Evolutionary conservation across 768 basidiomycete species (phyloP).

Genomic region (Pulveroboletus sp.): DNA sequence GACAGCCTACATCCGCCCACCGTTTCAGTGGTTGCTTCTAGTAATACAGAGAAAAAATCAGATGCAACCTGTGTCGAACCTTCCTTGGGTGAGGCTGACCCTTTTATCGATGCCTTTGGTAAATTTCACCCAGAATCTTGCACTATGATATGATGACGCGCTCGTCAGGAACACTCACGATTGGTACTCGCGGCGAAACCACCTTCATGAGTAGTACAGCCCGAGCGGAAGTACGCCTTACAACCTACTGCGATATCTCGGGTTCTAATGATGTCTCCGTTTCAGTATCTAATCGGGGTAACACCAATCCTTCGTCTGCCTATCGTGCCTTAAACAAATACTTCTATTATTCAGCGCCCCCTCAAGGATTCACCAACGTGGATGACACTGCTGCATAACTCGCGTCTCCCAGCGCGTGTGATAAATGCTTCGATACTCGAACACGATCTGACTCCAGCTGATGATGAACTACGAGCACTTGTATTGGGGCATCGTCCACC

Average conservation of each 20-base stretch:
- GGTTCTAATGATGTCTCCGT: neutral
- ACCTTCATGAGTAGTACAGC: constrained; percentile 63
- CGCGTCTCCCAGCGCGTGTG: constrained; percentile 40
- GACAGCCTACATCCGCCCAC: constrained; percentile 44
- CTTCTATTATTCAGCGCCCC: constrained; percentile 21
- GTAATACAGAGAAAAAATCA: constrained; percentile 21
- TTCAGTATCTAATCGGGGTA: constrained; percentile 59
- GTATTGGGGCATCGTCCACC: constrained; percentile 51
- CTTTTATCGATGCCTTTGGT: constrained; percentile 50
- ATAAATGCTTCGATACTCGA: constrained; percentile 37
- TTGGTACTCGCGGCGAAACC: constrained; percentile 52
- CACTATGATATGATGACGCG: neutral
- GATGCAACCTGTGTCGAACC: constrained; percentile 6
- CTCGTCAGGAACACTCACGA: constrained; percentile 51
- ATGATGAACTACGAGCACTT: constrained; percentile 38
- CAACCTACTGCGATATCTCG: neutral
- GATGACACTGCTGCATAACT: constrained; percentile 19
- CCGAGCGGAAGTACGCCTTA: constrained; percentile 54
- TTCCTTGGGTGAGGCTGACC: constrained; percentile 33
- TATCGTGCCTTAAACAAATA: neutral
- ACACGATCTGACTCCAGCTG: constrained; percentile 26
- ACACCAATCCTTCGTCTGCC: neutral
- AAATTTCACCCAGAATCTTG: neutral
- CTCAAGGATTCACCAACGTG: constrained; percentile 14
- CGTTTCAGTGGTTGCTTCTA: constrained; percentile 26